These are phyloP conservation scores for Colletotrichum horii DNA, from an alignment of 2,329 filamentous ascomycete species.

Conservation along the genomic window DNA sequence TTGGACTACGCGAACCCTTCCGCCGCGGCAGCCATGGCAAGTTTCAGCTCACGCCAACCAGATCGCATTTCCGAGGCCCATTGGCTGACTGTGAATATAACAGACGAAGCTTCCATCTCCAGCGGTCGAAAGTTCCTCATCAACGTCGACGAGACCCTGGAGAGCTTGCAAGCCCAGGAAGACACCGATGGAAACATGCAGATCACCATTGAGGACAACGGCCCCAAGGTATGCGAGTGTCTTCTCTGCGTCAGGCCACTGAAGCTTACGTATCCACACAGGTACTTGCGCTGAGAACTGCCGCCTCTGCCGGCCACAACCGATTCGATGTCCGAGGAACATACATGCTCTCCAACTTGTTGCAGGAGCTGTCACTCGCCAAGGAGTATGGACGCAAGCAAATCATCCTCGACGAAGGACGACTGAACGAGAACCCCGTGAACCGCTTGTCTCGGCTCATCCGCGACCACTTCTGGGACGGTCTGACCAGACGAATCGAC, in stretches of 20 bases:
- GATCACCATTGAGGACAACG: conserved; percentile 95
- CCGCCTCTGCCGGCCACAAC: conserved; percentile 84
- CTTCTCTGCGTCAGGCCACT: background rate
- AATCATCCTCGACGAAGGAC: conserved; percentile 88
- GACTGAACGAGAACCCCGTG: conserved; percentile 94
- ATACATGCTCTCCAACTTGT: conserved; percentile 95
- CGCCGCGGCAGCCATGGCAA: conserved; percentile 65
- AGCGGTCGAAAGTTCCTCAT: conserved; percentile 81
- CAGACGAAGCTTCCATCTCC: conserved; percentile 72
- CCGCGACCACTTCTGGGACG: conserved; percentile 90
- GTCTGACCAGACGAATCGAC: conserved; percentile 88
- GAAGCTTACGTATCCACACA: conserved; percentile 35
- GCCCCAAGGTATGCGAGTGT: conserved; percentile 74
- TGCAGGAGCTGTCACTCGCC: conserved; percentile 93
- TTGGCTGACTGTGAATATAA: background rate
- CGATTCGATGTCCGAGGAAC: conserved; percentile 91
- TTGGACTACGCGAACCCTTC: conserved; percentile 59
- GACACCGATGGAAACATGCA: conserved; percentile 95
- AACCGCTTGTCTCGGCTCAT: conserved; percentile 86
- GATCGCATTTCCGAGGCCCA: background rate
- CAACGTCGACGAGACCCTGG: conserved; percentile 82
- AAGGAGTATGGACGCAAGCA: conserved; percentile 89
- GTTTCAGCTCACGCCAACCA: conserved; percentile 17
- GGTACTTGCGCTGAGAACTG: conserved; percentile 84
- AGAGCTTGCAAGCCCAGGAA: conserved; percentile 81